Evolutionary conservation across 108 stramenopile species (phyloP), one percentile per base, ranked within the genome.

Genomic region (Nitzschia sp.): DNA sequence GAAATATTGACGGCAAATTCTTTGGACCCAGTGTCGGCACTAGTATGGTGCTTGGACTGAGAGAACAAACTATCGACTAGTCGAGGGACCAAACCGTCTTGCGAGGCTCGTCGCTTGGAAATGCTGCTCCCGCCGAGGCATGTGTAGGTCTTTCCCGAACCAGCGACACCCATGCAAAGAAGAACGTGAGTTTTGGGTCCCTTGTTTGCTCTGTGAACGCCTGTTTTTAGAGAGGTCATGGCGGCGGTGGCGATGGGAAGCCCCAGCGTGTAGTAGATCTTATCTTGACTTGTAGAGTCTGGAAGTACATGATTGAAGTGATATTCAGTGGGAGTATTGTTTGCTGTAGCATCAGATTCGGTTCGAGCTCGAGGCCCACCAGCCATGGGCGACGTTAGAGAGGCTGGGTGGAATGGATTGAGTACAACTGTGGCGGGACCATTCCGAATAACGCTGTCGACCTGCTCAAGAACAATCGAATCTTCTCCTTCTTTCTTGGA

Each of bases 121-220:
- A 70, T 71, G n/a, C 45, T 61, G 17, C 15, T 64, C 34, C 66
- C 68, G 9, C 82, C 78, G 36, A 80, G 63, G 29, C 76, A 74
- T 2, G 78, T 77, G 54, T 73, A 80, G 2, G 83, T 74, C 58
- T 84, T 84, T 38, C 83, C 83, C 26, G 78, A 77, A 22, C 58
- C 64, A 25, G 75, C 60, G 9, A 73, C 63, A 15, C 83, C 83
- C 72, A 84, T 76, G 38, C 56, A 69, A 28, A 84, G 45, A 5
- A 79, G n/a, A 0, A 84, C 53, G 66, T 84, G 78, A 50, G 54
- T 71, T 0, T 74, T 71, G 3, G 60, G 53, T 27, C 15, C 30
- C 2, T 2, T 21, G 29, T 21, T 70, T 19, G n/a, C 19, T 34
- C 32, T 45, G 1, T 23, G 53, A 3, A 30, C 8, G 0, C n/a